Base-by-base conservation (phyloP, 2,329 filamentous ascomycete species). In the Graphilbum ipis-grandicollis region DNA sequence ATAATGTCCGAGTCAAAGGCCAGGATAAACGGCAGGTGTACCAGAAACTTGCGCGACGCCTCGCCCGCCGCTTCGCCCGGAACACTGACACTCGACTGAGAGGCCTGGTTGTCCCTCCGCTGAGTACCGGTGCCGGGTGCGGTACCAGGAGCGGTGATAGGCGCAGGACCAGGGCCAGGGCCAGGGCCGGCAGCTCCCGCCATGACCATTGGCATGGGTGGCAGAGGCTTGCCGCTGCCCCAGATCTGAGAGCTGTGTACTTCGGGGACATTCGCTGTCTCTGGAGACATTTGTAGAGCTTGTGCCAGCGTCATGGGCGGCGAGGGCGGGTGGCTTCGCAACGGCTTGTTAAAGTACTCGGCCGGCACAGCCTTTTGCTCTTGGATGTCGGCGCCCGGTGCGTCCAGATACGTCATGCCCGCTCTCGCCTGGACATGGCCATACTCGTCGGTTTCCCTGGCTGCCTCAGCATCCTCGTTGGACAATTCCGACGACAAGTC, bases 1-100 rank as follows among this genome's bases (percentile, higher is more conserved):
- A 90, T 64, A 3, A 78, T 62, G 46, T 83, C 75, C 6, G 82
- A 84, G 48, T 85, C 79, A 46, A 85, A 86, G 0, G 79, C 79
- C 19, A 90, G 62, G 39, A 85, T 76, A 53, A 90, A 90, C 0
- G 82, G 82, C 26, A 88, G 56, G 52, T 90, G 82, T 4, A 66
- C 64, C 2, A 64, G 60, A 41, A 57, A 62, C 39, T 59, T 63
- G 34, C 40, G 36, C 4, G 34, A 19, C 13, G 28, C 29, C n/a
- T 39, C 44, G n/a, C n/a, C n/a, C n/a, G n/a, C n/a, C n/a, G n/a
- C n/a, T n/a, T n/a, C n/a, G n/a, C n/a, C n/a, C n/a, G n/a, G n/a
- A n/a, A n/a, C n/a, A n/a, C n/a, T n/a, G n/a, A n/a, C n/a, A n/a
- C n/a, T n/a, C n/a, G n/a, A n/a, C n/a, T n/a, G n/a, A n/a, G n/a